Conservation (phyloP, 2,329 filamentous ascomycete genomes). For the Penicillium palitans region DNA sequence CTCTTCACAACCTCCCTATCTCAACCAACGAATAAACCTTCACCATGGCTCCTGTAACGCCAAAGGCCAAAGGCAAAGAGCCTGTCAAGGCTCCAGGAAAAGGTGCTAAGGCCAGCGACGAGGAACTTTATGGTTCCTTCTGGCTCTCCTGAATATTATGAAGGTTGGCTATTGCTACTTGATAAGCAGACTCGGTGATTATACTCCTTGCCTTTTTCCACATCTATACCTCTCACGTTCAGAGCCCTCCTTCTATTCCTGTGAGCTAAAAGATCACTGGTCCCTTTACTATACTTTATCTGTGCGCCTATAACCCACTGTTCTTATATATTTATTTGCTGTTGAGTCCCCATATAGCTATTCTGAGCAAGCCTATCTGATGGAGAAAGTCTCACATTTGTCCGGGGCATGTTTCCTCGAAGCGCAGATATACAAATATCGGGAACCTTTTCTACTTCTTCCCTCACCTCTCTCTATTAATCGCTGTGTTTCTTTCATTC, state of each 20-base stretch:
- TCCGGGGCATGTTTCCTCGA: background rate
- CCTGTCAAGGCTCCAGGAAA: too few relatives aligned
- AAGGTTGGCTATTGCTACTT: too few relatives aligned
- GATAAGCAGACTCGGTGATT: background rate
- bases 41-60: too few relatives aligned
- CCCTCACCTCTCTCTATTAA: background rate
- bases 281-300: background rate
- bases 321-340: background rate
- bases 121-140: too few relatives aligned
- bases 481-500: background rate
- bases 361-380: background rate
- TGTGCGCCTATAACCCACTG: background rate
- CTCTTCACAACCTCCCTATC: too few relatives aligned
- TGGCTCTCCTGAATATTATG: too few relatives aligned
- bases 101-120: too few relatives aligned
- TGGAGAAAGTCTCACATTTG: background rate
- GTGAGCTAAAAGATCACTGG: background rate
- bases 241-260: background rate
- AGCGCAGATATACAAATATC: background rate
- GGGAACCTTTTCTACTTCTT: background rate
- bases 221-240: too few relatives aligned
- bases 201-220: background rate
- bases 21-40: too few relatives aligned
- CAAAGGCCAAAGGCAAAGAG: too few relatives aligned
- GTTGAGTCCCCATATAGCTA: background rate